These are phyloP conservation scores for Tagetes erecta DNA, from an alignment of 129 eudicot species.

Conservation along the genomic window DNA sequence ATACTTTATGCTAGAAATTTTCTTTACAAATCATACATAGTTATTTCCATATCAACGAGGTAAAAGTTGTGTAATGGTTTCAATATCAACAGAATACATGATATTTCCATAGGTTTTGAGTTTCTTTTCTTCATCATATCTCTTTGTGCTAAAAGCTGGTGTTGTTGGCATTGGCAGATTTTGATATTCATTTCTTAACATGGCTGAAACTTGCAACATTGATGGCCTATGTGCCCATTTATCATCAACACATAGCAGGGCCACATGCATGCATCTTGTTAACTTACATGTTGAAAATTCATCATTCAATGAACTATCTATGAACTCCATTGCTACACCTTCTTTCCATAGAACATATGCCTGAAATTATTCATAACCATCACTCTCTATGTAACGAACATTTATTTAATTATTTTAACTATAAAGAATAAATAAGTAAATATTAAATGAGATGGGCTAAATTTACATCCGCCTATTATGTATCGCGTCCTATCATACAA, in stretches of 20 bases:
- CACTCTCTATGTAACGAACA: too few species aligned
- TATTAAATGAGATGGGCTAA: too few species aligned
- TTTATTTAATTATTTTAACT: too few species aligned
- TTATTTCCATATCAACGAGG: constrained; percentile 26
- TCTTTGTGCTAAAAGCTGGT: constrained; percentile 22
- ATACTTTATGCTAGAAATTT: too few species aligned
- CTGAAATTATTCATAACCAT: constrained; percentile 16
- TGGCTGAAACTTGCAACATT: constrained; percentile 29
- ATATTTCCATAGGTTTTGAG: background rate
- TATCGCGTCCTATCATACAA: too few species aligned
- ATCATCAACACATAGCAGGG: constrained; percentile 29
- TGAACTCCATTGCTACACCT: constrained; percentile 24
- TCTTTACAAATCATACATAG: too few species aligned
- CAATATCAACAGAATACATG: constrained; percentile 22
- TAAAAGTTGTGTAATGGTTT: constrained; percentile 19
- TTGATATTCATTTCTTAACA: constrained; percentile 22
- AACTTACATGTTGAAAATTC: constrained; percentile 24
- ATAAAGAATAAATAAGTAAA: too few species aligned
- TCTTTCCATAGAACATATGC: constrained; percentile 27
- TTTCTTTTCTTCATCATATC: constrained; percentile 20
- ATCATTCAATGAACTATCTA: constrained; percentile 30
- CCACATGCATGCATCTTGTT: constrained; percentile 28
- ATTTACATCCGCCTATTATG: too few species aligned
- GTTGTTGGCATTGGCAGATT: constrained; percentile 24
- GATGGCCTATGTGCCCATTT: constrained; percentile 30